Conservation (phyloP, 139 green algal species). For the Volvox reticuliferus region DNA sequence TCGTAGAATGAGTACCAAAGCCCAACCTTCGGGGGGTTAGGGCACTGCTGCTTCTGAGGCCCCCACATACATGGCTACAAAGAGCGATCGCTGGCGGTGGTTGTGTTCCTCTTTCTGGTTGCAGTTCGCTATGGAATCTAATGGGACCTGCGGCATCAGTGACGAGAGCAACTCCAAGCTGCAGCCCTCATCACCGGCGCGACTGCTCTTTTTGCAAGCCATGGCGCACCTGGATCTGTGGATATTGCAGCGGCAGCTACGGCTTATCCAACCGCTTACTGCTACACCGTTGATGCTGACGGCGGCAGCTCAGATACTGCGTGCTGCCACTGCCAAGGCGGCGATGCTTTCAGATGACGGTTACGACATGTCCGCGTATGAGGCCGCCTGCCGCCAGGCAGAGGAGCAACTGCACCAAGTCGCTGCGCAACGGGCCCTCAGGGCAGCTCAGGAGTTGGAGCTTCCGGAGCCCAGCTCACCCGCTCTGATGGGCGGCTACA, state of each 20-base stretch:
- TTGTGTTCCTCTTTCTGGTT: not conserved
- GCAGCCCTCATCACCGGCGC: not conserved
- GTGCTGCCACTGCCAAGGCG: constrained; percentile 31
- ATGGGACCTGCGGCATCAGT: not conserved
- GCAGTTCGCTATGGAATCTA: not conserved
- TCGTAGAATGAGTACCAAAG: too few species aligned
- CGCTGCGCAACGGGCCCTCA: constrained; percentile 15
- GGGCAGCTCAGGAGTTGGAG: not conserved
- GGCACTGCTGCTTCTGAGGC: too few species aligned
- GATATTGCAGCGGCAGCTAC: constrained; percentile 50
- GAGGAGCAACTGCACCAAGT: not conserved
- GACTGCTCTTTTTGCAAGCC: not conserved
- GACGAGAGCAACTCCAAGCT: not conserved
- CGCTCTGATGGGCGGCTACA: not conserved
- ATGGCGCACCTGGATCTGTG: constrained; percentile 59
- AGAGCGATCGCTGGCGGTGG: too few species aligned
- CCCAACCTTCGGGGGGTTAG: too few species aligned
- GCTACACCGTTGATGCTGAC: constrained; percentile 23
- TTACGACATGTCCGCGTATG: constrained; percentile 35
- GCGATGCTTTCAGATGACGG: constrained; percentile 50
- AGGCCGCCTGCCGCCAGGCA: constrained; percentile 26
- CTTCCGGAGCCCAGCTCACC: not conserved
- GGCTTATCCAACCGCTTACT: not conserved
- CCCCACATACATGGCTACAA: too few species aligned
- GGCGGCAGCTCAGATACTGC: constrained; percentile 56